Evolutionary conservation across 257 asterid species (phyloP), one percentile per base, ranked within the genome.

Genomic region (Asclepias syriaca): DNA sequence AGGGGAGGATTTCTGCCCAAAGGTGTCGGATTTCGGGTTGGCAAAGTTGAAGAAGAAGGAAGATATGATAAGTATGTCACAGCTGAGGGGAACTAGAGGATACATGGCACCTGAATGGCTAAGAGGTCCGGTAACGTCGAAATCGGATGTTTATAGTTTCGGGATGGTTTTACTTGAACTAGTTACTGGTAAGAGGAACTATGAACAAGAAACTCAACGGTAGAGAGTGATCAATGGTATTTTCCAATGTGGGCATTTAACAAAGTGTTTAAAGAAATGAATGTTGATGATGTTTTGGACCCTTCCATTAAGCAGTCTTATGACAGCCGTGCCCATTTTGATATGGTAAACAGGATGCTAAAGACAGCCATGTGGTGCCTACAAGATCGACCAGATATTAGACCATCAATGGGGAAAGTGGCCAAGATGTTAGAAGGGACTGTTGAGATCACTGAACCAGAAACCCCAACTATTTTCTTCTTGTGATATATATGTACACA

Each of bases 371-470:
- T 87, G 89, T 93, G 98, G 97, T 89, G 97, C 82, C 85, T 93
- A 55, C 98, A 93, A 64, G 88, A 87, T 59, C 68, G 82, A 55
- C 85, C 92, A 16, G 97, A 86, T 56, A 55, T 65, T 66, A 79
- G 97, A 79, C 98, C 98, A 66, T 87, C 96, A 3, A 93, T 93
- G 97, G 97, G 96, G 78, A 89, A 93, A 77, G 97, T 89, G 66
- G 93, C 96, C 1, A 90, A 89, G 87, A 93, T 93, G 98, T 71
- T 89, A 57, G 98, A 93, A 77, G 98, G 97, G 75, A 83, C 94
- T 0, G 84, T 90, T 24, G 98, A 90, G 87, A 90, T 93, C 64
- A 87, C 80, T 8, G 86, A 83, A 78, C 97, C 98, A 0, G 75
- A 83, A 68, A 87, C 81, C 54, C 98, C 98, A 0, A 81, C 87